phyloP scores from a whole-genome alignment of 805 yeast genomes.

The Wickerhamiella kurtzmanii region DNA sequence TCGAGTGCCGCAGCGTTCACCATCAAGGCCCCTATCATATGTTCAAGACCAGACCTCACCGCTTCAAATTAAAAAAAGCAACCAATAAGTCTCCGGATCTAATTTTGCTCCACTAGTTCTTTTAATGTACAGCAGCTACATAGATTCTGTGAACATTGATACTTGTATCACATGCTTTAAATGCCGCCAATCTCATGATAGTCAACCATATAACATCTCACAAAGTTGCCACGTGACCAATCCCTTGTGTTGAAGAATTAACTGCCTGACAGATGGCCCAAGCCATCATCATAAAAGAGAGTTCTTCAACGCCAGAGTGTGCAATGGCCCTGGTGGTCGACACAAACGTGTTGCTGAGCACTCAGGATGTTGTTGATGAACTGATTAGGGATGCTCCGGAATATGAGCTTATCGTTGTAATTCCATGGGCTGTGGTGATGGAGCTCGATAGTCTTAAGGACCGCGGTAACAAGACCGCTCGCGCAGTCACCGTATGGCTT shows the following conservation, averaged over 20 bases:
- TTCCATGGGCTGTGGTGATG: conserved; percentile 56
- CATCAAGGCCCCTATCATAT: not conserved
- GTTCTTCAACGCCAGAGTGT: too few species aligned
- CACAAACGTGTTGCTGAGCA: conserved; percentile 70
- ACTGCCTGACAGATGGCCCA: too few species aligned
- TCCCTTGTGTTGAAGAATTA: too few species aligned
- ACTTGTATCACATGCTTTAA: too few species aligned
- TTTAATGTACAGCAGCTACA: too few species aligned
- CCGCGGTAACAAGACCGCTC: conserved; percentile 32
- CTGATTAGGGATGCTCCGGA: conserved; percentile 30
- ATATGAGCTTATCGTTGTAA: conserved; percentile 40
- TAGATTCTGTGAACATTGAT: too few species aligned
- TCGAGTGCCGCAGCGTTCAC: not conserved
- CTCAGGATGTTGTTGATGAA: conserved; percentile 44
- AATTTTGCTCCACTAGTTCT: not conserved
- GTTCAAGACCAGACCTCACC: conserved; percentile 1
- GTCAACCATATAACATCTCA: not conserved
- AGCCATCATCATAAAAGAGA: too few species aligned
- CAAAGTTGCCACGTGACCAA: too few species aligned
- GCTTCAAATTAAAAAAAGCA: not conserved
- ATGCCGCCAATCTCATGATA: too few species aligned
- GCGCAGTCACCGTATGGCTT: conserved; percentile 72
- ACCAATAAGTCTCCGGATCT: not conserved
- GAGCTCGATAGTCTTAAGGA: conserved; percentile 78
- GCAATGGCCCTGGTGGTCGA: conserved; percentile 44